These are phyloP conservation scores for Sergeia podlipaevii DNA, from an alignment of 208 protist genomes.

Conservation along the genomic window DNA sequence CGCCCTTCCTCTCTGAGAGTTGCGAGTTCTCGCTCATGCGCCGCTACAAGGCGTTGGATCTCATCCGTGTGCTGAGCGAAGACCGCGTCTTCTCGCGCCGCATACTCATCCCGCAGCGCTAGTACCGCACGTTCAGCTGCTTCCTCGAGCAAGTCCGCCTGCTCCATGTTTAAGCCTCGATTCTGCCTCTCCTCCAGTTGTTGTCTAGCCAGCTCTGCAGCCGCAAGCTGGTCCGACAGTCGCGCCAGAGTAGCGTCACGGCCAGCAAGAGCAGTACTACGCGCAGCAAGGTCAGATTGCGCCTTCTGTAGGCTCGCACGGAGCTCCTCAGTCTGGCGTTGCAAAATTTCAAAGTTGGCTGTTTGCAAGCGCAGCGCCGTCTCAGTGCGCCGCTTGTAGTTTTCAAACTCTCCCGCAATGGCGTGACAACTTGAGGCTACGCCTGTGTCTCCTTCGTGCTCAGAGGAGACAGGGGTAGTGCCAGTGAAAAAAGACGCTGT, in stretches of 20 bases:
- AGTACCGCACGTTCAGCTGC: constrained; percentile 43
- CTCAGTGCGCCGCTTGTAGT: constrained; percentile 29
- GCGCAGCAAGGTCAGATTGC: constrained; percentile 28
- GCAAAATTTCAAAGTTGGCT: constrained; percentile 48
- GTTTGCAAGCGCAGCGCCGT: constrained; percentile 44
- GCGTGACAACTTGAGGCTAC: not conserved
- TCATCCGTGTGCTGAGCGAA: constrained; percentile 66
- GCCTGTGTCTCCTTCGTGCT: not conserved
- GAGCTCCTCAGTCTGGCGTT: constrained; percentile 41
- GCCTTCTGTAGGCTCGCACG: constrained; percentile 18
- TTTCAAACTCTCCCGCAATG: constrained; percentile 15
- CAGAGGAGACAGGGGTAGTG: not conserved
- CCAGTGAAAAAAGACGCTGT: no score
- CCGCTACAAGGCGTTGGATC: constrained; percentile 39
- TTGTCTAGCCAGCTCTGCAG: constrained; percentile 21
- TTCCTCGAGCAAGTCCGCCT: constrained; percentile 43
- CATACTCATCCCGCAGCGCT: constrained; percentile 39
- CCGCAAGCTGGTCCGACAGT: constrained; percentile 38
- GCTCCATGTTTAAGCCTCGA: constrained; percentile 51
- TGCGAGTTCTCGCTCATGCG: constrained; percentile 46
- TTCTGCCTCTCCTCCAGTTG: constrained; percentile 22
- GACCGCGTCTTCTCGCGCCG: constrained; percentile 34
- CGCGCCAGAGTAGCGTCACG: constrained; percentile 37
- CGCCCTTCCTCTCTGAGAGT: constrained; percentile 39
- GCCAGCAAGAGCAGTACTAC: constrained; percentile 21